Conservation (phyloP, 2,329 filamentous ascomycete genomes). For the Cladobotryum mycophilum region DNA sequence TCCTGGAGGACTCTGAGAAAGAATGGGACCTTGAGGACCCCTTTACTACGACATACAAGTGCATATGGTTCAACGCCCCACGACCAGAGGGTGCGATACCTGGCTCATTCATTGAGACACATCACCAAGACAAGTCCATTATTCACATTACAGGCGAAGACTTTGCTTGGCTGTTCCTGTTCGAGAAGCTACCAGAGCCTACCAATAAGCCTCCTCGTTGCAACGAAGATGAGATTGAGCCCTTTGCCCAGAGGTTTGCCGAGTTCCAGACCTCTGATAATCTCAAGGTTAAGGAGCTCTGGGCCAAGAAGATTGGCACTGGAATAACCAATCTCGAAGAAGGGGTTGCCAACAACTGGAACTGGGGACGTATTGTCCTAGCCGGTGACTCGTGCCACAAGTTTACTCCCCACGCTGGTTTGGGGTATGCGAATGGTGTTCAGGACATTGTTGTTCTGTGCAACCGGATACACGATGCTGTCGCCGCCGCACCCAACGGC, state of each 20-base stretch:
- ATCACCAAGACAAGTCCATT: conserved; percentile 16
- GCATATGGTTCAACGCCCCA: conserved; percentile 22
- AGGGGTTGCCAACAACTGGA: conserved; percentile 23
- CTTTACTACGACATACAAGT: conserved; percentile 18
- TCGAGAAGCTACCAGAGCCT: conserved; percentile 18
- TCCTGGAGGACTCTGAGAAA: conserved; percentile 1
- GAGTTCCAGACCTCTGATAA: conserved; percentile 19
- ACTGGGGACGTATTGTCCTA: conserved; percentile 22
- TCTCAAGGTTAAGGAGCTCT: conserved; percentile 17
- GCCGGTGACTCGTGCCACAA: conserved; percentile 27
- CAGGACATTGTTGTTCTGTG: conserved; percentile 19
- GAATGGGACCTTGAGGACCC: conserved; percentile 1
- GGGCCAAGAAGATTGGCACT: conserved; percentile 6
- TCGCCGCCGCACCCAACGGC: background rate
- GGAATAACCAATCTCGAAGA: conserved; percentile 24
- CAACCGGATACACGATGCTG: conserved; percentile 9
- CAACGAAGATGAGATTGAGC: conserved; percentile 20
- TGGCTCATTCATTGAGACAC: conserved; percentile 16
- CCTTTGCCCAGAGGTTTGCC: conserved; percentile 17
- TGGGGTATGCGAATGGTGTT: conserved; percentile 24
- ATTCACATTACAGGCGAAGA: conserved; percentile 22
- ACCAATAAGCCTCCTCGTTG: conserved; percentile 16
- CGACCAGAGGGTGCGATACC: background rate
- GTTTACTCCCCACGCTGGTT: conserved; percentile 23
- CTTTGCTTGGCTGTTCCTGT: conserved; percentile 23